Percentiles rank a stretch among this genome's conserved stretches.
These are phyloP conservation scores for Cordyceps tenuipes DNA, from an alignment of 2,329 filamentous ascomycete species.

Conservation along the genomic window DNA sequence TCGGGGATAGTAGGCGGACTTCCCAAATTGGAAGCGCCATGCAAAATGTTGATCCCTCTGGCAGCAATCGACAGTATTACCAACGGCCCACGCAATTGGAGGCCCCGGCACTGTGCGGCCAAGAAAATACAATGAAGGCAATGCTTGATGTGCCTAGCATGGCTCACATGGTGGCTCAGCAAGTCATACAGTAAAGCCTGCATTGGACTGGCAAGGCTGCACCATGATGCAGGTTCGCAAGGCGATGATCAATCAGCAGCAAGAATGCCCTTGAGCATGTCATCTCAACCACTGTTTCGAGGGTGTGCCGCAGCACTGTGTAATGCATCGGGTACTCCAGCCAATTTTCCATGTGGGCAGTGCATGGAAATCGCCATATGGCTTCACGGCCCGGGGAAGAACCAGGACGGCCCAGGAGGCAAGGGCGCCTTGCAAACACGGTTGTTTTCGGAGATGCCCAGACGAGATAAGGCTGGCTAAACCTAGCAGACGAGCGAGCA, in stretches of 20 bases:
- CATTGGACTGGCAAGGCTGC: background rate
- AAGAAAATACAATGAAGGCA: background rate
- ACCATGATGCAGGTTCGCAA: background rate
- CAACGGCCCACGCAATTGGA: background rate
- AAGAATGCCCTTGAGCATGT: background rate
- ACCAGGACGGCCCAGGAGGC: background rate
- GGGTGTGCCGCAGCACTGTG: background rate
- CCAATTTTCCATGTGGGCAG: background rate
- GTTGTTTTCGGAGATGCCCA: background rate
- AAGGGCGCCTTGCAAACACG: background rate
- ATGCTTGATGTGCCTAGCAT: background rate
- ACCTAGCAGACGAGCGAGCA: background rate
- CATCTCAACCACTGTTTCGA: background rate
- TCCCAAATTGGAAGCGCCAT: conserved; percentile 4
- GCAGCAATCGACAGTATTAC: background rate
- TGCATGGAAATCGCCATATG: conserved; percentile 1
- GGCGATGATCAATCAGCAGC: background rate
- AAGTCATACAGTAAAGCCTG: background rate
- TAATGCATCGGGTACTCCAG: background rate
- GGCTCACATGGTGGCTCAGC: background rate
- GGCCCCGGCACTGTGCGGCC: background rate
- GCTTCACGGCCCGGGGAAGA: background rate
- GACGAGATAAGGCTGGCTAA: background rate
- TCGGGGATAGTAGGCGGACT: background rate
- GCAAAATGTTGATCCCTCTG: background rate